Evolutionary conservation across 2,329 filamentous ascomycete species (phyloP).

Genomic region (Clonostachys byssicola): DNA sequence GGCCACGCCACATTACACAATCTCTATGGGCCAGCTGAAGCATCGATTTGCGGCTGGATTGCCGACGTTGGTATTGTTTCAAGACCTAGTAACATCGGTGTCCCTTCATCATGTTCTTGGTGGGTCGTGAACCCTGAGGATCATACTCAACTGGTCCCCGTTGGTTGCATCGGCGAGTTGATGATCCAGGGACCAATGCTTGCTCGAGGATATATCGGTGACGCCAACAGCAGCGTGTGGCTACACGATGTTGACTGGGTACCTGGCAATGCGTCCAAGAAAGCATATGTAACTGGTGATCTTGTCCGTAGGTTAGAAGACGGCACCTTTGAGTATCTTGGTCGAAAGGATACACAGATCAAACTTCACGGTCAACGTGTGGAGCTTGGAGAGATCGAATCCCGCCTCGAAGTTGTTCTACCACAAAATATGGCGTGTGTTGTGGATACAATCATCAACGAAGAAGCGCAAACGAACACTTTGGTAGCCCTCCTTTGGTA

Average conservation of each 20-base stretch:
- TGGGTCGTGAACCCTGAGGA: constrained; percentile 12
- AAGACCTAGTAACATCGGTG: constrained; percentile 3
- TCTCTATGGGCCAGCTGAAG: constrained; percentile 11
- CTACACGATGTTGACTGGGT: neutral
- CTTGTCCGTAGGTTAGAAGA: neutral
- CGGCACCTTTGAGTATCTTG: neutral
- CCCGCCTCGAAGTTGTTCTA: neutral
- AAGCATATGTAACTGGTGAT: constrained; percentile 9
- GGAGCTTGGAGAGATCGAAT: constrained; percentile 25
- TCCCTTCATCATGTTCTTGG: neutral
- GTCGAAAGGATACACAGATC: constrained; percentile 24
- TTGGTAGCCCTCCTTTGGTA: neutral
- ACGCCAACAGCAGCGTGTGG: constrained; percentile 8
- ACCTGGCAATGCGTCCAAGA: neutral
- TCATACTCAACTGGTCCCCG: constrained; percentile 1
- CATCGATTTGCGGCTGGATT: neutral
- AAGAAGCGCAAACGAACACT: neutral
- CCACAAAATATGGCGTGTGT: neutral
- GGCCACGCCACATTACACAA: constrained; percentile 9
- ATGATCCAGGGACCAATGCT: constrained; percentile 24
- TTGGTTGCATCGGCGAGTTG: constrained; percentile 9
- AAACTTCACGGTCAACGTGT: constrained; percentile 49
- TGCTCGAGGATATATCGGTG: constrained; percentile 42
- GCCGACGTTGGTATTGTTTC: constrained; percentile 9
- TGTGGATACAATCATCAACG: constrained; percentile 1